Evolutionary conservation across 2,329 filamentous ascomycete genomes (phyloP), one percentile per base, ranked within the genome.

Genomic region (Pseudonectria foliicola): DNA sequence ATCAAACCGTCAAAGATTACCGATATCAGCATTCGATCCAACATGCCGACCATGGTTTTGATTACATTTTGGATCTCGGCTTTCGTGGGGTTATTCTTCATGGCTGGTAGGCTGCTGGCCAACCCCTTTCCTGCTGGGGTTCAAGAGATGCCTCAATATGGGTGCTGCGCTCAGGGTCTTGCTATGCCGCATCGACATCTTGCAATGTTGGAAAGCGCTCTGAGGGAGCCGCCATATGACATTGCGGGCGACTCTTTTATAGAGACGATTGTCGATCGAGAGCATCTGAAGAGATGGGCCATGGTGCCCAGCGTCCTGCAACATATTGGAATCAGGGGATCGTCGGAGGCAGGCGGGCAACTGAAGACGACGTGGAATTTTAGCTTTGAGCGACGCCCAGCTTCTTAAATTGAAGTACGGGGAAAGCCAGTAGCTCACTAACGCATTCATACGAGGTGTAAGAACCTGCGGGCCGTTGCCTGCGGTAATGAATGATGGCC

Each of bases 161-260:
- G 58, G 7, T 61, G 58, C 25, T 61, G 58, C 28, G 54, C 57
- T 6, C 58, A 61, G 34, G 57, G 57, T 0, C 43, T 61, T 3
- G 48, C 57, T 2, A 58, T 59, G 25, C 51, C 58, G 4, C 38
- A 39, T 3, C 47, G 45, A 12, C 45, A 59, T 11, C 35, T 59
- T 2, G 31, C 33, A 10, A 31, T 27, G 4, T 26, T 60, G 10
- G 43, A 47, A 27, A 16, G 27, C 2, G 33, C 28, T 10, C 26
- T 58, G 2, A 25, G 40, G 10, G 27, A 42, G 18, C 40, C 49
- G 1, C 43, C 53, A 0, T 47, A 45, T 14, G 32, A 40, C 3
- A 31, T 55, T 6, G 42, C 55, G 0, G 57, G 54, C 1, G 57
- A 61, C 21, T 50, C 49, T 4, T 49, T 55, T 4, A 49, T 60